Evolutionary conservation across 768 basidiomycete species (phyloP), one percentile per base, ranked within the genome.

Genomic region (Suillus subalutaceus): DNA sequence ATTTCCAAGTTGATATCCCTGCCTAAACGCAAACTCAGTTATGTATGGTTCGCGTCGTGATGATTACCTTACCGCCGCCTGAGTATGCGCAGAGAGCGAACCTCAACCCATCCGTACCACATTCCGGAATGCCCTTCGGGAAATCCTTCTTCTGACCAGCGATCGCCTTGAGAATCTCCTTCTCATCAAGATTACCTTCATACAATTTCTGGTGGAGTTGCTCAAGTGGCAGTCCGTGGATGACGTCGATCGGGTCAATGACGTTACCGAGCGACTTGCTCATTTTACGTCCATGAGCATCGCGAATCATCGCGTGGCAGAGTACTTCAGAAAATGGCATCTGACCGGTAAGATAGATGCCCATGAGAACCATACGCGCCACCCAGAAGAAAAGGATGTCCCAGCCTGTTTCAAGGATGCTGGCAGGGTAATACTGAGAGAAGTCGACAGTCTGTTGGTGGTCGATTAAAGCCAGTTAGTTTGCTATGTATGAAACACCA

Each of bases 351-450:
- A 98, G 87, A 65, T 91, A 85, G 71, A 94, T 80, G 52, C 97
- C 97, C 43, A 99, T 88, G 73, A 99, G 81, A 59, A 93, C 97
- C 97, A 99, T 99, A 52, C 97, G 91, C 18, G 97, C 96, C 8
- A 99, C 97, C 97, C 97, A 99, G 87, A 99, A 99, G 85, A 96
- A 96, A n/a, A 99, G 79, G 72, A 99, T 99, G 69, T 99, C 97
- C 97, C 97, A 99, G 56, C 97, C 97, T 0, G 97, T 99, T 80
- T 99, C 97, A 38, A 99, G 87, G 53, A 99, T 71, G n/a, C 89
- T 86, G 2, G 93, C 80, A 0, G 97, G 97, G 77, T 96, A 99
- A 82, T 93, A 99, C 38, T 83, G 81, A 69, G 88, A 77, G 50
- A 94, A 71, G 74, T 99, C 97, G 5, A 80, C 67, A 0, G 94